phyloP scores from a whole-genome alignment of 2,329 filamentous ascomycete genomes.

The Colletotrichum falcatum region DNA sequence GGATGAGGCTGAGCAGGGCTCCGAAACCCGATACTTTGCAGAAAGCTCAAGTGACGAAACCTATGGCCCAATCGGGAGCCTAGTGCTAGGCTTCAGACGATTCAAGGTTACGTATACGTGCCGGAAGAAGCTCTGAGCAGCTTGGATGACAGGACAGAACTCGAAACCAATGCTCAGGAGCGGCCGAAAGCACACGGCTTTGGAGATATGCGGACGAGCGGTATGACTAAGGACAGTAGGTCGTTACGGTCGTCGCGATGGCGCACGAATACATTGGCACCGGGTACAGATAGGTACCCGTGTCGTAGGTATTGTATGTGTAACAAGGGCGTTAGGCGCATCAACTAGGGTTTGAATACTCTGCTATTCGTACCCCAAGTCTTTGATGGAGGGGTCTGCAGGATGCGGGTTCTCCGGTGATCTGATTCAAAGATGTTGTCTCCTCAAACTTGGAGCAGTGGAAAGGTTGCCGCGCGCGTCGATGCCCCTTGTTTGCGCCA shows the following conservation, averaged over 20 bases:
- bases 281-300: neutral
- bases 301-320: neutral
- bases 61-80: conserved; percentile 6
- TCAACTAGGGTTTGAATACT: conserved; percentile 9
- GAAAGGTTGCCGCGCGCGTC: conserved; percentile 22
- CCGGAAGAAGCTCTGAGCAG: conserved; percentile 19
- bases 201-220: conserved; percentile 11
- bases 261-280: neutral
- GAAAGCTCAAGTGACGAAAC: conserved; percentile 17
- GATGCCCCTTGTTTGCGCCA: conserved; percentile 16
- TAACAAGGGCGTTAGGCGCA: conserved; percentile 6
- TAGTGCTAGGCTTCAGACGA: conserved; percentile 23
- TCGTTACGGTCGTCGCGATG: conserved; percentile 10
- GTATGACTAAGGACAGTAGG: neutral
- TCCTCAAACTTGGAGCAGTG: conserved; percentile 7
- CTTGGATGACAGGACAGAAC: conserved; percentile 17
- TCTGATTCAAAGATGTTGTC: conserved; percentile 11
- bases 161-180: conserved; percentile 12
- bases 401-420: conserved; percentile 24
- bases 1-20: conserved; percentile 22
- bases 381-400: conserved; percentile 19
- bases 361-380: neutral
- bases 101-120: conserved; percentile 27
- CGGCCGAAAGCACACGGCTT: neutral
- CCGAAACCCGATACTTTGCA: conserved; percentile 7